Percentiles rank a stretch among this genome's conserved stretches.
These are phyloP conservation scores for Jimgerdemannia flammicorona DNA, from an alignment of 192 early-diverging fungal genomes.

Conservation along the genomic window DNA sequence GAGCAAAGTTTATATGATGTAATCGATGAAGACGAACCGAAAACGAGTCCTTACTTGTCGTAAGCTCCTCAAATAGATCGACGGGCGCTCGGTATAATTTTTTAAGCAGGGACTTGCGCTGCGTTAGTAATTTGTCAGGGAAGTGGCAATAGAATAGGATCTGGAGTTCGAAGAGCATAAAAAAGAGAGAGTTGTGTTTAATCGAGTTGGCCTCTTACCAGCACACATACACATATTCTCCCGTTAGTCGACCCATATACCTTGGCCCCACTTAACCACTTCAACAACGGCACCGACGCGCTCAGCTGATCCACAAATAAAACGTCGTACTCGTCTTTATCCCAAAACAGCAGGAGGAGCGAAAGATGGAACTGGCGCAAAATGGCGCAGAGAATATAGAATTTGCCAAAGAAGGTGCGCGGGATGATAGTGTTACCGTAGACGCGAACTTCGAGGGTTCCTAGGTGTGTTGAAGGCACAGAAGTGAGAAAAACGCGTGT, in stretches of 20 bases:
- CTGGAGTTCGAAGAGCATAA: constrained; percentile 22
- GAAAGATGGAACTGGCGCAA: constrained; percentile 71
- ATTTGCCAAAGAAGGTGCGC: constrained; percentile 60
- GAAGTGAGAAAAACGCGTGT: not conserved
- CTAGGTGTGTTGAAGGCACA: constrained; percentile 23
- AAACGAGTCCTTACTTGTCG: constrained; percentile 68
- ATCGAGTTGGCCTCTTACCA: not conserved
- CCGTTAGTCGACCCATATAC: constrained; percentile 23
- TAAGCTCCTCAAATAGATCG: constrained; percentile 80
- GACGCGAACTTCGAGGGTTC: constrained; percentile 73
- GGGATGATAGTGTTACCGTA: constrained; percentile 73
- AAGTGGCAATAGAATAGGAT: constrained; percentile 97
- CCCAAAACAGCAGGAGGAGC: constrained; percentile 38
- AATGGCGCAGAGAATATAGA: constrained; percentile 81
- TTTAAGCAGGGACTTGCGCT: constrained; percentile 56
- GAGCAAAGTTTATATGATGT: not conserved
- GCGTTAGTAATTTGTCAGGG: constrained; percentile 83
- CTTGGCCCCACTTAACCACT: constrained; percentile 54
- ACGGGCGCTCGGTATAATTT: constrained; percentile 75
- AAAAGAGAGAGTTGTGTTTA: not conserved
- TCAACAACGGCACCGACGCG: constrained; percentile 77
- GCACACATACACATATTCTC: not conserved
- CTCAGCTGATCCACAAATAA: constrained; percentile 88
- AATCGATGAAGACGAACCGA: not conserved
- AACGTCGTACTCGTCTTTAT: constrained; percentile 60